Evolutionary conservation across 805 yeast genomes (phyloP), one percentile per base, ranked within the genome.

Genomic region (Sugiyamaella americana): DNA sequence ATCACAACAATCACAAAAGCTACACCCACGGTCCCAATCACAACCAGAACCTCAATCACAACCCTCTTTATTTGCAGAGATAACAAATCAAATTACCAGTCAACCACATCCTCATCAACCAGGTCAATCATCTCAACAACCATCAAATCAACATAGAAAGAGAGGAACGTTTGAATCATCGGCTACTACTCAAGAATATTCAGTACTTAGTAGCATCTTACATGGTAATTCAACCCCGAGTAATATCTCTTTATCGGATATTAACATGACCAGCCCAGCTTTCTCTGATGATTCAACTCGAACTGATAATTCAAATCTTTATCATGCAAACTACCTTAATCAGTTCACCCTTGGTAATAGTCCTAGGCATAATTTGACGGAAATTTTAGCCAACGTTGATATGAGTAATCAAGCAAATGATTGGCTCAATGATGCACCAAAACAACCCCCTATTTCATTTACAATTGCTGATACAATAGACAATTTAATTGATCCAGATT

Each of bases 131-230:
- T 17, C 38, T 35, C 38, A 16, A 19, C 38, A 19, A 21, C 23
- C 21, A 29, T 37, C 16, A 8, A n/a, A 17, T 22, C 38, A 35
- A 29, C 35, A 32, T 4, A 18, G 34, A 23, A 18, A 19, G 11
- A 36, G 43, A 11, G 18, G 19, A 11, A 24, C 47, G 11, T 50
- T 66, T 48, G 63, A 65, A 40, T 59, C 67, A 8, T 43, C 60
- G n/a, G 60, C 68, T 3, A 61, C 66, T 10, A 61, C 64, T 43
- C 54, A 59, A 50, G 71, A 67, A 46, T 67, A 65, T 52, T 56
- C 59, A 19, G 59, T 64, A 8, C 49, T 67, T 37, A 56, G 67
- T 32, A 58, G 59, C 30, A 64, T 67, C 44, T 53, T 67, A 16
- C 52, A 57, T 37, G 54, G 47, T 8, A 20, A 24, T 11, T 26